These are phyloP conservation scores for Schrenkiella parvula DNA, from an alignment of 345 rosid genomes.

Conservation along the genomic window DNA sequence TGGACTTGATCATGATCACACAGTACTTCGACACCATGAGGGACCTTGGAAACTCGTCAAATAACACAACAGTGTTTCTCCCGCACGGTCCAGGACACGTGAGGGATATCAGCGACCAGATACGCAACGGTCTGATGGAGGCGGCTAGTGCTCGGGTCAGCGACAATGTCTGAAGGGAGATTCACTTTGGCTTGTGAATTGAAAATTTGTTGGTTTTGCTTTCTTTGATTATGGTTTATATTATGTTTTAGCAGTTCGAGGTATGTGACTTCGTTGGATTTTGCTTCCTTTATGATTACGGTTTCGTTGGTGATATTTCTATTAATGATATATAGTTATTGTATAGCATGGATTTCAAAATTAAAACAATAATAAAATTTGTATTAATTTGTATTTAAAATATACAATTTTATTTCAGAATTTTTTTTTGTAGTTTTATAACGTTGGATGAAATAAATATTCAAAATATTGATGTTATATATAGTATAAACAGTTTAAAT, in stretches of 20 bases:
- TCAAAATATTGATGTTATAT: no score
- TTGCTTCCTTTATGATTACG: neutral
- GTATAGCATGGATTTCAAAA: no score
- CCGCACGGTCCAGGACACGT: constrained; percentile 99
- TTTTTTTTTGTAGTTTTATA: no score
- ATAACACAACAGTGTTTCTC: constrained; percentile 88
- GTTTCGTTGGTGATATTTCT: neutral
- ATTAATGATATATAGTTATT: neutral
- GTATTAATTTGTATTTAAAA: no score
- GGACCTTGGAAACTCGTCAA: constrained; percentile 88
- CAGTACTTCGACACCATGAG: constrained; percentile 95
- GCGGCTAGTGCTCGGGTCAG: constrained; percentile 51
- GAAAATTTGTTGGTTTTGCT: neutral
- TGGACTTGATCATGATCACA: constrained; percentile 97
- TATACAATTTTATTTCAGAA: no score
- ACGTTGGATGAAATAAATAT: no score
- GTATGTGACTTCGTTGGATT: neutral
- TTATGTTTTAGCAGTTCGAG: neutral
- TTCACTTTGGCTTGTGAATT: constrained; percentile 3
- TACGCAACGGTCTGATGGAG: constrained; percentile 90
- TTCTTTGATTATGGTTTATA: neutral
- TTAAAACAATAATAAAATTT: no score
- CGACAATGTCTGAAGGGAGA: neutral
- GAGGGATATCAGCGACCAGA: constrained; percentile 78
- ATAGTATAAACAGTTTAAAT: no score